Base-by-base conservation (phyloP, 176 grass and related monocot genomes). In the Typha latifolia region DNA sequence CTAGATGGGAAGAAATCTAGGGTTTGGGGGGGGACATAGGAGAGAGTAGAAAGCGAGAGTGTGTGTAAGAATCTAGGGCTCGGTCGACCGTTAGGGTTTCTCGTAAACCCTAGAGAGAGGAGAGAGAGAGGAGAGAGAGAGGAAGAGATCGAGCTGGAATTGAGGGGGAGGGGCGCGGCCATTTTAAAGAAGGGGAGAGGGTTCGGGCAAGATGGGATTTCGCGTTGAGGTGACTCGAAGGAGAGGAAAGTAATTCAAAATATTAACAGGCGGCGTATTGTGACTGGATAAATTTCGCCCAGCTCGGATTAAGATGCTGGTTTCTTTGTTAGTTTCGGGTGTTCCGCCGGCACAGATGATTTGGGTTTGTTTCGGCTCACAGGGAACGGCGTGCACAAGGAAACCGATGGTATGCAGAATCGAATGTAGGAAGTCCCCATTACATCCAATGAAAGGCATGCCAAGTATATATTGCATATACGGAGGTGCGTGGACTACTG, bases 21-120 rank as follows among this genome's bases (percentile, higher is more conserved):
- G 82, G 71, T 84, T 84, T 67, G 27, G 5, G 47, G 8, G 27
- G 5, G 47, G 8, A 20, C n/a, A 22, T 3, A 55, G 47, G 49
- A 49, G 62, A 72, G 73, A 72, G 73, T 72, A 69, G 75, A 80
- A 77, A 64, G 47, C 8, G 69, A 49, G 75, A 19, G 62, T 32
- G 77, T 67, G 72, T 10, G 9, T 53, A 72, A 59, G 57, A 78
- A 81, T 85, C 78, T 26, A 19, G 53, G 53, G 53, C 20, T 59
- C 20, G 53, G 14, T 59, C 53, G 53, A 59, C 18, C 53, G 53
- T 59, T 59, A 22, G 53, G 53, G 53, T 22, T 59, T 59, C 13
- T 19, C 20, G 18, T 43, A 43, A 65, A 65, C 63, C 63, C 63
- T 65, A 65, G 16, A 16, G 26, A 78, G 74, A 59, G 72, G 61